Evolutionary conservation across 139 green algal species (phyloP).

Genomic region (Parachlorella kessleri): DNA sequence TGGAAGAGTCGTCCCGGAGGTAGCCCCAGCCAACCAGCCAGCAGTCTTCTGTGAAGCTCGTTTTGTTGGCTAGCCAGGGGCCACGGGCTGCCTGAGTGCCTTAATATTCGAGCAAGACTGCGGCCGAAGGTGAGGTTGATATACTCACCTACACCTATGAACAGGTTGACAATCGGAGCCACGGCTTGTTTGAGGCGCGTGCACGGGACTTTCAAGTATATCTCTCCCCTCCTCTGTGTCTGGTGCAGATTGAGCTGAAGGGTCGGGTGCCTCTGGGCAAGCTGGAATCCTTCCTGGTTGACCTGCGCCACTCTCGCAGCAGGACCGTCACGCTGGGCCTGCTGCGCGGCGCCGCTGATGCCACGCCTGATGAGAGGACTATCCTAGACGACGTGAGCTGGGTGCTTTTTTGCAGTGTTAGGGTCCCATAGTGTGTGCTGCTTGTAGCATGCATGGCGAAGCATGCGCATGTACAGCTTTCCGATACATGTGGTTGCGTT

Average conservation of each 20-base stretch:
- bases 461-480: too few relatives aligned
- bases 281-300: slow-evolving; percentile 34
- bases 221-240: too few relatives aligned
- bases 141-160: too few relatives aligned
- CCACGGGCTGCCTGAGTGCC: background rate
- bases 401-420: background rate
- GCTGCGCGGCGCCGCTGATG: slow-evolving; percentile 9
- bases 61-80: background rate
- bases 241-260: slow-evolving; percentile 20
- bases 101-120: too few relatives aligned
- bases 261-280: slow-evolving; percentile 36
- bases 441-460: too few relatives aligned
- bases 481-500: background rate
- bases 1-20: too few relatives aligned
- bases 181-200: too few relatives aligned
- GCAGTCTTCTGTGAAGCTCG: background rate
- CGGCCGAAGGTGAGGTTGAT: too few relatives aligned
- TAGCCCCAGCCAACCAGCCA: too few relatives aligned
- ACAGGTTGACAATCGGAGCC: too few relatives aligned
- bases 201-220: too few relatives aligned
- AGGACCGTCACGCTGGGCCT: slow-evolving; percentile 28
- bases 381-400: slow-evolving; percentile 8
- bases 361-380: background rate
- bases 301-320: slow-evolving; percentile 33
- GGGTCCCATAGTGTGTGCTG: too few relatives aligned